A percentile compares a stretch with the other conserved stretches of the same genome.
These are phyloP conservation scores for Yarrowia sp. DNA, from an alignment of 805 yeast species.

Conservation along the genomic window DNA sequence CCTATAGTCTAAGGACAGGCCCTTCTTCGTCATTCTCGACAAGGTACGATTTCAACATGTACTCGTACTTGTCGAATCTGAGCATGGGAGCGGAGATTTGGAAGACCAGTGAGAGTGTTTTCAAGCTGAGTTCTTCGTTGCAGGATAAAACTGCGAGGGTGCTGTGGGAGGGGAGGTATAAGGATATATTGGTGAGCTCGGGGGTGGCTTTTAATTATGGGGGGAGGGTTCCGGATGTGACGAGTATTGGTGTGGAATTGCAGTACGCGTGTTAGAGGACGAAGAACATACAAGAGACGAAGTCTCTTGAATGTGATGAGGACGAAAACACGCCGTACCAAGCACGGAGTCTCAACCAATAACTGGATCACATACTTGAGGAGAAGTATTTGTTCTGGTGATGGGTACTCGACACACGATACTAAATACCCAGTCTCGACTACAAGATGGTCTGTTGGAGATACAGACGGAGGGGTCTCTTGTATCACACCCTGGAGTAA, in stretches of 20 bases:
- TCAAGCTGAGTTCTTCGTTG: slow-evolving; percentile 70
- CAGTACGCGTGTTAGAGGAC: slow-evolving; percentile 49
- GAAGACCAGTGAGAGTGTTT: slow-evolving; percentile 45
- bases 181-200: slow-evolving; percentile 73
- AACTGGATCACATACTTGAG: no score
- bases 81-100: slow-evolving; percentile 85
- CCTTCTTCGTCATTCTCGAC: slow-evolving; percentile 71
- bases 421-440: no score
- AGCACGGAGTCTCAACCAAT: no score
- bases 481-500: no score
- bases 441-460: no score
- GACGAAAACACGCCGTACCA: no score
- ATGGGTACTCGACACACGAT: no score
- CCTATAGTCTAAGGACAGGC: slow-evolving; percentile 81
- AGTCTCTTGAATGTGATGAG: background rate
- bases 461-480: no score
- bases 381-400: no score
- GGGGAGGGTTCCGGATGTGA: slow-evolving; percentile 48
- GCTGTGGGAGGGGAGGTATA: slow-evolving; percentile 85
- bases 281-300: background rate
- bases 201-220: slow-evolving; percentile 58
- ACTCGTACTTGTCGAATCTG: slow-evolving; percentile 84
- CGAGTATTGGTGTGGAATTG: slow-evolving; percentile 57
- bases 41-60: slow-evolving; percentile 82
- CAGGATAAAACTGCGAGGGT: slow-evolving; percentile 59